phyloP scores from a whole-genome alignment of 805 yeast species.

The Saccharomycopsis fibuligera region DNA sequence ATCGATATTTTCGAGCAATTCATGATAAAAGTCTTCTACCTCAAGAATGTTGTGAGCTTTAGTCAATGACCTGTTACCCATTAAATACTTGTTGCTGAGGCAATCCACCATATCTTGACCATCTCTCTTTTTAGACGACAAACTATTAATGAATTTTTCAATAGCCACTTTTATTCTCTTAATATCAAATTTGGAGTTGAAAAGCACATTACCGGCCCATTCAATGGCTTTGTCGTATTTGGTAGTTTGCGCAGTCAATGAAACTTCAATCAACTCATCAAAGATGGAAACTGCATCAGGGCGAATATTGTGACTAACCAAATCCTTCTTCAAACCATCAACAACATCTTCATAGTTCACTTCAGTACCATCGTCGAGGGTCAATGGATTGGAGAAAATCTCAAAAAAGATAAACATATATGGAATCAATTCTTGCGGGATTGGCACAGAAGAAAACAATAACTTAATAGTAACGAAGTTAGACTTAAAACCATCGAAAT shows the following conservation, averaged over 20 bases:
- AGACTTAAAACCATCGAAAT: conserved; percentile 73
- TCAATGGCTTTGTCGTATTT: conserved; percentile 65
- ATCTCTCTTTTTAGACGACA: conserved; percentile 58
- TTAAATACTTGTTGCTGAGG: conserved; percentile 45
- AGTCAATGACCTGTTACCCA: conserved; percentile 54
- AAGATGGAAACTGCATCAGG: conserved; percentile 54
- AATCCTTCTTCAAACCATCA: conserved; percentile 62
- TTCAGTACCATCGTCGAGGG: conserved; percentile 49
- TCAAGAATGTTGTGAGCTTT: conserved; percentile 59
- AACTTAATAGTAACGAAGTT: conserved; percentile 69
- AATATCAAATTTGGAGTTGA: conserved; percentile 64
- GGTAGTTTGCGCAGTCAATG: conserved; percentile 50
- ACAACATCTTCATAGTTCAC: conserved; percentile 75
- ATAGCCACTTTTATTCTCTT: conserved; percentile 60
- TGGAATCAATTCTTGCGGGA: conserved; percentile 50
- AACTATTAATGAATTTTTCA: conserved; percentile 51
- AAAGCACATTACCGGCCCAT: conserved; percentile 68
- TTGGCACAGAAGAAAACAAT: conserved; percentile 47
- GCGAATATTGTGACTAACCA: conserved; percentile 51
- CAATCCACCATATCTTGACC: conserved; percentile 64
- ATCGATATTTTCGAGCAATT: conserved; percentile 42
- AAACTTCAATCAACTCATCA: conserved; percentile 59
- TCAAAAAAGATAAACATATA: conserved; percentile 61
- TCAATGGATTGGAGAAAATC: conserved; percentile 67
- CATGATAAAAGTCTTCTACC: conserved; percentile 52